phyloP scores from a whole-genome alignment of 2,329 filamentous ascomycete genomes.

The Epicoccum nigrum region DNA sequence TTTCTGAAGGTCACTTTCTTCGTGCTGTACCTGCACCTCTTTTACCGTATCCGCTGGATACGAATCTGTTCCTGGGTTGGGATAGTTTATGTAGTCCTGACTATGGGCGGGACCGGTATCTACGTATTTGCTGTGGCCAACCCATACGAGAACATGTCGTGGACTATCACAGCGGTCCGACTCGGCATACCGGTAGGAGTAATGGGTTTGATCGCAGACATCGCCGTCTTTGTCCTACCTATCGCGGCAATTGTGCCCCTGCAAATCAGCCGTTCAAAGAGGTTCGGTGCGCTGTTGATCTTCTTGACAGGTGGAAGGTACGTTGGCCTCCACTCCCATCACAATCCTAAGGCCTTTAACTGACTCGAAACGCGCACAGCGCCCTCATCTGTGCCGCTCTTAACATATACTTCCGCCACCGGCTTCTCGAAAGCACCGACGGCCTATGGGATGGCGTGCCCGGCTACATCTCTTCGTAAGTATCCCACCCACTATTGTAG shows the following conservation, averaged over 20 bases:
- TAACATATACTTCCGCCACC: slow-evolving; percentile 13
- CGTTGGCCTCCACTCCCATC: neutral
- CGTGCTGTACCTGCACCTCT: slow-evolving; percentile 11
- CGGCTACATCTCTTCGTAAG: slow-evolving; percentile 15
- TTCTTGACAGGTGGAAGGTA: slow-evolving; percentile 17
- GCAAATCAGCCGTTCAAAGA: slow-evolving; percentile 3
- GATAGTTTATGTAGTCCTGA: neutral
- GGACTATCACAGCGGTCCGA: neutral
- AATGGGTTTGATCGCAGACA: slow-evolving; percentile 2
- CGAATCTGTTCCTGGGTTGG: slow-evolving; percentile 7
- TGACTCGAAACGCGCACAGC: neutral
- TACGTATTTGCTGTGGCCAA: slow-evolving; percentile 1
- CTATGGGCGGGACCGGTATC: neutral
- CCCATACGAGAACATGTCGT: neutral
- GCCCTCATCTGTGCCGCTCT: slow-evolving; percentile 12
- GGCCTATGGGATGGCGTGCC: slow-evolving; percentile 4
- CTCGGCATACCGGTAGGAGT: neutral
- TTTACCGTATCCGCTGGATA: slow-evolving; percentile 9
- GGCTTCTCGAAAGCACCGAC: slow-evolving; percentile 1
- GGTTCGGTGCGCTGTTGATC: slow-evolving; percentile 10
- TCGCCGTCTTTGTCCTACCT: slow-evolving; percentile 8
- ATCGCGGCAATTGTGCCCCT: slow-evolving; percentile 7
- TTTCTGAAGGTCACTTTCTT: slow-evolving; percentile 16
- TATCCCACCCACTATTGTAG: too few species aligned
- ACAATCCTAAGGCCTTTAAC: neutral